Evolutionary conservation across 495 filamentous ascomycete species (phyloP).

Genomic region (Penicillium cosmopolitanum): DNA sequence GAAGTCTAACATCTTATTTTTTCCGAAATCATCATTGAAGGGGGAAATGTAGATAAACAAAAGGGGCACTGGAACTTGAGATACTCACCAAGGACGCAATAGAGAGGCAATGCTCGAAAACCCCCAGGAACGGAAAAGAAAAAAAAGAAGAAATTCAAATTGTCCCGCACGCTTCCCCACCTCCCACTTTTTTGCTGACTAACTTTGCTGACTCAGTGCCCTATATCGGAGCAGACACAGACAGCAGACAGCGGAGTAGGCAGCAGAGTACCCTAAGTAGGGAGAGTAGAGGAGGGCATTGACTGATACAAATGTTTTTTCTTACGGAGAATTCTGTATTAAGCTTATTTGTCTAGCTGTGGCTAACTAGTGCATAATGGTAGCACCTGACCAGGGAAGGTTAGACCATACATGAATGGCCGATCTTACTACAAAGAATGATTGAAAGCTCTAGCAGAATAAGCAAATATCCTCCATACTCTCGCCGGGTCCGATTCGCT

Average conservation of each 20-base stretch:
- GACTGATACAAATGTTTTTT: too few species aligned
- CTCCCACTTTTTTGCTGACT: constrained; percentile 19
- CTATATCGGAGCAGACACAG: constrained; percentile 1
- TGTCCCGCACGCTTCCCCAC: constrained; percentile 24
- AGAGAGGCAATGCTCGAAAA: constrained; percentile 19
- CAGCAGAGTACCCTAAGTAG: not conserved
- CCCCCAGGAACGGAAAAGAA: constrained; percentile 21
- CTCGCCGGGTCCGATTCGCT: too few species aligned
- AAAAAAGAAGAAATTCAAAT: constrained; percentile 22
- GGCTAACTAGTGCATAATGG: too few species aligned
- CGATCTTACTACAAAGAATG: too few species aligned
- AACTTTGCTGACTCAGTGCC: constrained; percentile 4
- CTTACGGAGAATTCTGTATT: too few species aligned
- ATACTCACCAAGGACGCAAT: constrained; percentile 25
- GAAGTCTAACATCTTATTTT: constrained; percentile 58
- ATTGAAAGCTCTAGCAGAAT: too few species aligned
- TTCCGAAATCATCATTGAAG: constrained; percentile 49
- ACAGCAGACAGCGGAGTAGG: not conserved
- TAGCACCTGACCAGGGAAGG: too few species aligned
- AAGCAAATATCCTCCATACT: too few species aligned
- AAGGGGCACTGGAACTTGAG: constrained; percentile 1
- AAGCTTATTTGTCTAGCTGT: too few species aligned
- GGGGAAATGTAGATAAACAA: constrained; percentile 2
- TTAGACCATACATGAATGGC: too few species aligned
- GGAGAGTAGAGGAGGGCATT: too few species aligned